These are phyloP conservation scores for Candida michaelii DNA, from an alignment of 805 yeast species.

Conservation along the genomic window DNA sequence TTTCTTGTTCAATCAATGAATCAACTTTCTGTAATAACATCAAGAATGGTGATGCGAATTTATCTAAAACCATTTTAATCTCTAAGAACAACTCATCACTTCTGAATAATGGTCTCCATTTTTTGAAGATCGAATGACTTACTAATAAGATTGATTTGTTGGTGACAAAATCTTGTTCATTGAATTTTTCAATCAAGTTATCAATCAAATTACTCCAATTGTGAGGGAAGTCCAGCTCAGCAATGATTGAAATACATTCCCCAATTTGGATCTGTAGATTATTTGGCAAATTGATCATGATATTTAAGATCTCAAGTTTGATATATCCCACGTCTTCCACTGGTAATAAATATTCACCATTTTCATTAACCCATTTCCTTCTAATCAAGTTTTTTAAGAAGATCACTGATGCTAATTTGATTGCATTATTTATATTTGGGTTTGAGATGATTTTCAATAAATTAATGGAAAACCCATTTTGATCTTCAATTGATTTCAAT, in stretches of 20 bases:
- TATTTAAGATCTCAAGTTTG: conserved; percentile 74
- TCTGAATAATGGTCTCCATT: conserved; percentile 94
- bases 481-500: conserved; percentile 60
- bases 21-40: conserved; percentile 69
- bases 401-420: conserved; percentile 84
- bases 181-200: conserved; percentile 66
- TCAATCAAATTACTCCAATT: conserved; percentile 80
- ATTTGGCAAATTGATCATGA: conserved; percentile 81
- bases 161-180: conserved; percentile 62
- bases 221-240: conserved; percentile 94
- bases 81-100: conserved; percentile 88
- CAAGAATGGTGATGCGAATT: conserved; percentile 79
- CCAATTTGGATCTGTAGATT: conserved; percentile 90
- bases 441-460: conserved; percentile 78
- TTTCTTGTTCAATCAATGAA: conserved; percentile 48
- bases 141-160: conserved; percentile 87
- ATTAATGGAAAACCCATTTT: conserved; percentile 73
- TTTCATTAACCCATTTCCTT: conserved; percentile 87
- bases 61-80: conserved; percentile 80
- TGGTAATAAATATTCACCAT: conserved; percentile 71
- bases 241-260: conserved; percentile 88
- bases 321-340: conserved; percentile 62
- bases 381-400: conserved; percentile 86
- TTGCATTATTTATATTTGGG: conserved; percentile 47
- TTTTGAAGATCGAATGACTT: conserved; percentile 91